Evolutionary conservation across 352 stramenopile species (phyloP).

Genomic region (Poterioochromonas sp.): DNA sequence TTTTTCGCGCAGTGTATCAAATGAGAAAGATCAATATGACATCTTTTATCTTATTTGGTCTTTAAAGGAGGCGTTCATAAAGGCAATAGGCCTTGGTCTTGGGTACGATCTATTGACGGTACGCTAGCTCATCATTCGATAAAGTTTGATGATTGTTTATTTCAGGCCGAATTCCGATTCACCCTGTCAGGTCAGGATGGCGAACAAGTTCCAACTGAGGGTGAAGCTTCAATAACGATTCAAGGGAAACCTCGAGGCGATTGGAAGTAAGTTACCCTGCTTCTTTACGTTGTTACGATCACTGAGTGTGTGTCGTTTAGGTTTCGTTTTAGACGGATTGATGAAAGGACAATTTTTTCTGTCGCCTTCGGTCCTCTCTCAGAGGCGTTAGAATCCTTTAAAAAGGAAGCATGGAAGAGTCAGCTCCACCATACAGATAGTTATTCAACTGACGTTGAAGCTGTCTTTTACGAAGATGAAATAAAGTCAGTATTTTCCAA

Average conservation of each 20-base stretch:
- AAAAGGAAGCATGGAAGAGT: neutral
- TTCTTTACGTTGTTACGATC: neutral
- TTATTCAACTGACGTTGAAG: too few species aligned
- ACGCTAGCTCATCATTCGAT: neutral
- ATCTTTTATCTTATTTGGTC: slow-evolving; percentile 20
- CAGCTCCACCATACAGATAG: too few species aligned
- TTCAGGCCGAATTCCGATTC: neutral
- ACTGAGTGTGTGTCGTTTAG: neutral
- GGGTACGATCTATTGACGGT: slow-evolving; percentile 39
- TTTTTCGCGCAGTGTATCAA: neutral
- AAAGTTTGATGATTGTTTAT: neutral
- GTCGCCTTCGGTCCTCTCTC: neutral
- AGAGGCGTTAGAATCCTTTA: neutral
- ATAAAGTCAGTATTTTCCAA: too few species aligned
- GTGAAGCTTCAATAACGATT: neutral
- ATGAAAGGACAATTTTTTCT: neutral
- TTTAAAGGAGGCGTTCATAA: slow-evolving; percentile 46
- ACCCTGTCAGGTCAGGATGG: neutral
- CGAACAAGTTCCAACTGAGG: neutral
- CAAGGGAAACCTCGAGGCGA: neutral
- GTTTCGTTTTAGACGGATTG: neutral
- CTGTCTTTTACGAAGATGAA: too few species aligned
- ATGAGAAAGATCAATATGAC: neutral
- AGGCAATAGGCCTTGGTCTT: slow-evolving; percentile 45
- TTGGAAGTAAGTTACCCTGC: neutral